Conservation (phyloP, 2,329 filamentous ascomycete genomes). For the Epichloe hybrida region DNA sequence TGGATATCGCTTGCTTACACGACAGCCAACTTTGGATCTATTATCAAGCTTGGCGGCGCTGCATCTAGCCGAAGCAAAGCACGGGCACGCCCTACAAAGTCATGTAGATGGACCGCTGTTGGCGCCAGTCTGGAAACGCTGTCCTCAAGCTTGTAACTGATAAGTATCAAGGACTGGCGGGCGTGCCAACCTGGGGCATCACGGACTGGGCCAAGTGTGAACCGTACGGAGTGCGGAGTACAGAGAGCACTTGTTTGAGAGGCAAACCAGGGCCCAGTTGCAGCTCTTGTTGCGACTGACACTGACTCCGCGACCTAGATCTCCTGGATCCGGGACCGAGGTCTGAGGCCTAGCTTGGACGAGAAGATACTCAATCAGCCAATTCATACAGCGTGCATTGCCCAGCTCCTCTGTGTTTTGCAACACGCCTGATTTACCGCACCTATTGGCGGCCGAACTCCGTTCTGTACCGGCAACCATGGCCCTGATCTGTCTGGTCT, state of each 20-base stretch:
- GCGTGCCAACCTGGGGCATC: too few species aligned
- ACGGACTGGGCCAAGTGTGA: too few species aligned
- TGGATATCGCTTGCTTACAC: too few species aligned
- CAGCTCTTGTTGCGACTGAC: not conserved
- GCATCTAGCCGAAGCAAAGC: slow-evolving; percentile 1
- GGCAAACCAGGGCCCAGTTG: not conserved
- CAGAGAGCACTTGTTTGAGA: too few species aligned
- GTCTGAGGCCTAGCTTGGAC: not conserved
- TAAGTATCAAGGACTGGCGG: too few species aligned
- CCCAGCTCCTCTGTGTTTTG: not conserved
- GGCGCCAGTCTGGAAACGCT: not conserved
- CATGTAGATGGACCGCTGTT: not conserved
- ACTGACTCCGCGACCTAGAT: not conserved
- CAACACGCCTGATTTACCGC: not conserved
- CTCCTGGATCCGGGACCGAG: not conserved
- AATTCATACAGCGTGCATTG: not conserved
- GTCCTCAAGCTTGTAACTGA: not conserved
- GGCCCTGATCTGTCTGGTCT: not conserved
- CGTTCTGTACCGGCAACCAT: not conserved
- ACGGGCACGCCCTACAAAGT: not conserved
- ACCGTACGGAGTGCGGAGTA: too few species aligned
- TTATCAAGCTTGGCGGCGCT: not conserved
- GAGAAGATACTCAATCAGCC: not conserved
- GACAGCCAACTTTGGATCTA: not conserved
- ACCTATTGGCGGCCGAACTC: not conserved